These are phyloP conservation scores for Monilinia fructicola DNA, from an alignment of 2,329 filamentous ascomycete genomes.

Conservation along the genomic window DNA sequence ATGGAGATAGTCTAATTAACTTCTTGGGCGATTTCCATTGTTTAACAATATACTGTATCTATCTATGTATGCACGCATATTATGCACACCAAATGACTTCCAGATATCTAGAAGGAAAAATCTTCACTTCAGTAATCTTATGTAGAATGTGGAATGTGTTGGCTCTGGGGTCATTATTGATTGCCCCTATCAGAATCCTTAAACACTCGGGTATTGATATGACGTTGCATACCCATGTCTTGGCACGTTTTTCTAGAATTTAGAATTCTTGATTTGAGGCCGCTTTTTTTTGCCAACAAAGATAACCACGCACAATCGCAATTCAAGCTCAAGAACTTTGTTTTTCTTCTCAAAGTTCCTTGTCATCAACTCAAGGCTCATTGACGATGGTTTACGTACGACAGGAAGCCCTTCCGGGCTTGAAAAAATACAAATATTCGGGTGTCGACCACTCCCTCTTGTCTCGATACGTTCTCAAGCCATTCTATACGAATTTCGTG, in stretches of 20 bases:
- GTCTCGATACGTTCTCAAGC: constrained; percentile 92
- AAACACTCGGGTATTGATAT: constrained; percentile 21
- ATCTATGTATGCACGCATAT: neutral
- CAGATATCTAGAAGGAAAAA: too few relatives aligned
- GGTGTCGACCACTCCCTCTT: constrained; percentile 85
- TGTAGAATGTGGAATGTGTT: constrained; percentile 17
- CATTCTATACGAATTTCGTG: constrained; percentile 93
- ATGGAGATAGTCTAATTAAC: neutral
- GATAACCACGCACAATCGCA: neutral
- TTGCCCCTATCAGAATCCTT: constrained; percentile 20
- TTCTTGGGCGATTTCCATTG: neutral
- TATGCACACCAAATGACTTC: neutral
- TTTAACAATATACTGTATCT: neutral
- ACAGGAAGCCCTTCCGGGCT: constrained; percentile 80
- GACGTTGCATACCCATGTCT: constrained; percentile 21
- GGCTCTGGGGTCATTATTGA: neutral
- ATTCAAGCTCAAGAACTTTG: constrained; percentile 5
- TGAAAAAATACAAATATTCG: constrained; percentile 95
- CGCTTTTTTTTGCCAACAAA: constrained; percentile 5
- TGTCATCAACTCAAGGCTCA: constrained; percentile 7
- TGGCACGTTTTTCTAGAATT: constrained; percentile 27
- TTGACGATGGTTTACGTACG: constrained; percentile 88
- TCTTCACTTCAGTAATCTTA: constrained; percentile 4
- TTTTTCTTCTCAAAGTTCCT: neutral
- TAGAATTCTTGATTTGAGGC: constrained; percentile 15